phyloP scores from a whole-genome alignment of 148 eudicot species.

The Fagopyrum tataricum region DNA sequence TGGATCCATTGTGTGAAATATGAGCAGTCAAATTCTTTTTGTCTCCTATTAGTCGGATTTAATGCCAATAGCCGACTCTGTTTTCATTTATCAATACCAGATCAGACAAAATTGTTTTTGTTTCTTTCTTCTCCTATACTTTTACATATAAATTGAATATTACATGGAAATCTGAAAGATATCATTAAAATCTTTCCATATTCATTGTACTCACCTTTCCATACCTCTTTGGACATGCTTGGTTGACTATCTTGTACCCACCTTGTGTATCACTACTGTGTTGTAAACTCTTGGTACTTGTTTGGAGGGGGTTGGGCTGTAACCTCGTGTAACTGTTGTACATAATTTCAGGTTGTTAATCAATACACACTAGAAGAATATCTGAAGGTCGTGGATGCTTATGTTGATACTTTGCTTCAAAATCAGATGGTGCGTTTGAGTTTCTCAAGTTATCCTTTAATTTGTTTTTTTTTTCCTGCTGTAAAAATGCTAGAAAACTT shows the following conservation, averaged over 20 bases:
- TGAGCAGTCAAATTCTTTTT: background rate
- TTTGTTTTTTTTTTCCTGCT: background rate
- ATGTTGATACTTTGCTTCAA: conserved; percentile 55
- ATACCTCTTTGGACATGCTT: background rate
- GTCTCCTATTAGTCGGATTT: background rate
- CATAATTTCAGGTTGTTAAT: conserved; percentile 43
- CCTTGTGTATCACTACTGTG: background rate
- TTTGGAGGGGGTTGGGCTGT: background rate
- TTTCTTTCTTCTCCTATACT: background rate
- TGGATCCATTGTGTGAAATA: background rate
- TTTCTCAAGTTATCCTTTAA: background rate
- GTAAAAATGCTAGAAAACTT: background rate
- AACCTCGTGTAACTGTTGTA: background rate
- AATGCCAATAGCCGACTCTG: no score
- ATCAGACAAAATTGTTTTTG: no score
- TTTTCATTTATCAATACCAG: no score
- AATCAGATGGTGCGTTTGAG: conserved; percentile 56
- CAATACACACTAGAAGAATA: conserved; percentile 39
- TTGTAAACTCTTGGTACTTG: conserved; percentile 5
- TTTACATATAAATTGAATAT: background rate
- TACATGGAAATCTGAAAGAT: background rate
- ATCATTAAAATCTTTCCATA: background rate
- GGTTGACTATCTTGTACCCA: background rate
- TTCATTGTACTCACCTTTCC: background rate
- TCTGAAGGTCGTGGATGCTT: conserved; percentile 62